Evolutionary conservation across 306 rosid species (phyloP), one percentile per base, ranked within the genome.

Genomic region (Quercus engelmannii): DNA sequence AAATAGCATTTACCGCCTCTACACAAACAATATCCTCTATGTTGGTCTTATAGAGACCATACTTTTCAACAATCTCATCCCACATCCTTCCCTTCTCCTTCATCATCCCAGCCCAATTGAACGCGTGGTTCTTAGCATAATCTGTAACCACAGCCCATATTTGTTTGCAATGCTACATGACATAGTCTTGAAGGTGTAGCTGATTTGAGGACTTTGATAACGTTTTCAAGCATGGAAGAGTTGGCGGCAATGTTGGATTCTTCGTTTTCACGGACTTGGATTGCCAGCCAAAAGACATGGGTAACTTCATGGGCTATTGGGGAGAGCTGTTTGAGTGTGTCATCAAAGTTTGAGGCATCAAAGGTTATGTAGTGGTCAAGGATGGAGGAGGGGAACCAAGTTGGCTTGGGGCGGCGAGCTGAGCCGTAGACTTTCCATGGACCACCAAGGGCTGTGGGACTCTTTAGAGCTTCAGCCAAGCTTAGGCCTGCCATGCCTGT

Each of bases 341-440:
- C 75, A 17, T 73, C 46, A 12, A 30, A n/a, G 81, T 75, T 58
- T 1, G 7, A 11, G 54, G 84, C 87, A 69, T 85, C 83, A 30
- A 82, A 54, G 30, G 85, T 15, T 57, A 87, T 52, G 78, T 18
- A 82, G 17, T 17, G 9, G 74, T 85, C 85, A 2, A 87, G 69
- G 6, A 51, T 49, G 23, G 23, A 21, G 64, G 86, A 15, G 14
- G 84, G 83, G 78, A 85, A 82, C 82, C 88, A 87, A 0, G 4
- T 0, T 1, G 80, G 83, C 3, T 28, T 25, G 18, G 77, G 75
- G 0, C 83, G 67, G 4, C 85, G 80, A 0, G 88, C 82, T 0
- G 69, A 65, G 30, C 88, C 88, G 67, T 77, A 74, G 13, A 87
- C 85, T 67, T 70, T 87, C 90, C 90, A 84, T 8, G 88, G 85